Base-by-base conservation (phyloP, 2,329 filamentous ascomycete species). In the Zarea fungicola region DNA sequence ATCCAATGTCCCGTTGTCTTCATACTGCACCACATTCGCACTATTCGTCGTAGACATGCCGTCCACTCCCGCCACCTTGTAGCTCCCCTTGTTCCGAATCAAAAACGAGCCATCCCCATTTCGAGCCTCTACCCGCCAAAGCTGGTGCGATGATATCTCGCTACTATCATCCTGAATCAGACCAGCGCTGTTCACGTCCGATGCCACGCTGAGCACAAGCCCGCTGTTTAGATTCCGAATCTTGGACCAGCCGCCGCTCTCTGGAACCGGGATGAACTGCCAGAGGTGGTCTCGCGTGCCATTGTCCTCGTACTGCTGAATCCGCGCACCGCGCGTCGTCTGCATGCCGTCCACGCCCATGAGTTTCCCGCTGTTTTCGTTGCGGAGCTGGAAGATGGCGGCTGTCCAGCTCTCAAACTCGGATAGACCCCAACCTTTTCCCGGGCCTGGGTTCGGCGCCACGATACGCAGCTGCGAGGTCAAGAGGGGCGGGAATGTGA, bases 371-470 rank as follows among this genome's bases (percentile, higher is more conserved):
- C 53, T 55, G 49, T 55, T 48, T 18, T 41, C 54, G 49, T 54
- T 54, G 42, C 48, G 49, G 3, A 55, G 16, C 25, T 54, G 29
- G 37, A 54, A 55, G 18, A 51, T 44, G 16, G 62, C 53, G 2
- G 56, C 55, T 1, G 55, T 60, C 63, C 63, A 65, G 25, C 62
- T 60, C 47, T 66, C 59, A 22, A 65, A 53, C 54, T 66, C 63
- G 46, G 63, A 65, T 23, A 65, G 52, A 8, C 63, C 63, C 51
- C 53, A 52, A 4, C 53, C 47, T 5, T 56, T 56, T 22, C 56
- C 51, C 9, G 56, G 54, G 44, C 56, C 60, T 49, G 63, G 36
- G 42, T 64, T 66, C 28, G 65, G 52, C 6, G 62, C 62, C 7
- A 66, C 35, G n/a, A 64, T 52, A 6, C 54, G 50, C 4, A 55